These are phyloP conservation scores for Pichia cabralensis DNA, from an alignment of 805 yeast genomes.

Conservation along the genomic window DNA sequence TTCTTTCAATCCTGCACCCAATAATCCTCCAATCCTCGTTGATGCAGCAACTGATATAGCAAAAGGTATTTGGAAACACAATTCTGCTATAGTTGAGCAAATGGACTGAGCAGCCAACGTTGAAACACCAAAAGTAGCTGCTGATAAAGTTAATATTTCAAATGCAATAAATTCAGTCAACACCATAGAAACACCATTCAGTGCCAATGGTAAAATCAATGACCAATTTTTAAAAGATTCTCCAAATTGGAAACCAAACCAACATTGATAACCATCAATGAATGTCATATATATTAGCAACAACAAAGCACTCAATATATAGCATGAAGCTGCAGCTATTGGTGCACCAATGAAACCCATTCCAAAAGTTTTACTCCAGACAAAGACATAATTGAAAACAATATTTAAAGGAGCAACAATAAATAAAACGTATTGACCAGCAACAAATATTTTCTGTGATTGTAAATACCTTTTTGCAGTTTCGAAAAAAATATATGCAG, in stretches of 20 bases:
- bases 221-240: constrained; percentile 27
- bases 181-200: constrained; percentile 46
- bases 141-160: constrained; percentile 44
- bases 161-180: constrained; percentile 49
- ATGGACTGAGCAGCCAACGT: constrained; percentile 50
- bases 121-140: constrained; percentile 42
- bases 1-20: constrained; percentile 33
- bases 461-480: constrained; percentile 66
- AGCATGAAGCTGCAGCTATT: constrained; percentile 57
- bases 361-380: constrained; percentile 48
- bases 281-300: constrained; percentile 44
- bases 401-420: constrained; percentile 68
- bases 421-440: constrained; percentile 58
- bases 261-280: constrained; percentile 58
- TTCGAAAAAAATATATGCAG: constrained; percentile 63
- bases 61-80: constrained; percentile 47
- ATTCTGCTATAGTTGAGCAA: constrained; percentile 40
- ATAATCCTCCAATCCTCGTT: constrained; percentile 44
- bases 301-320: constrained; percentile 57
- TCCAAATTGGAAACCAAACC: constrained; percentile 51
- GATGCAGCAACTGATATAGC: constrained; percentile 47
- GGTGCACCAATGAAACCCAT: constrained; percentile 74
- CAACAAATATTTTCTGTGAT: constrained; percentile 73
- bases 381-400: constrained; percentile 52
- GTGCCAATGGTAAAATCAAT: constrained; percentile 34